phyloP scores from a whole-genome alignment of 2,329 filamentous ascomycete species.

The Fusarium torreyae region DNA sequence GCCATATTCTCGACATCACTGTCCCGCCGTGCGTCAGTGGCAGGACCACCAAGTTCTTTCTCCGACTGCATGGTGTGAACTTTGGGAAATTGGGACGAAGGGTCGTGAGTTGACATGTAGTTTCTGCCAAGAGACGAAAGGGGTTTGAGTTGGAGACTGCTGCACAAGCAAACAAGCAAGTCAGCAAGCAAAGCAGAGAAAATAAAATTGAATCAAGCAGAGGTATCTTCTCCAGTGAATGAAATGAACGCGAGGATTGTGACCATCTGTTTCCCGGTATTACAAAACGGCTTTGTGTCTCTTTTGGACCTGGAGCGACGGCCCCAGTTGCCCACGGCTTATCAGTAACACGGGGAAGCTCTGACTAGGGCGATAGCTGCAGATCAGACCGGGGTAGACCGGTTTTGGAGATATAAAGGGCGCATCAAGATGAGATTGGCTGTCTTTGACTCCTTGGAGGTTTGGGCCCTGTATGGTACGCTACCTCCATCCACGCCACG shows the following conservation, averaged over 20 bases:
- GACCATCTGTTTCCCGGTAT: conserved; percentile 1
- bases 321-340: conserved; percentile 7
- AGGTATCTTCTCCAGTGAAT: background rate
- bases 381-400: conserved; percentile 18
- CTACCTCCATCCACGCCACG: background rate
- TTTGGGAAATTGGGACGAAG: background rate
- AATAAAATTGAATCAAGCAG: background rate
- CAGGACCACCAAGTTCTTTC: background rate
- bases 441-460: background rate
- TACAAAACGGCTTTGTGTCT: conserved; percentile 6
- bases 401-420: background rate
- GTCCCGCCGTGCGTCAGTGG: background rate
- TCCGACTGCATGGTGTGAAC: background rate
- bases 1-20: conserved; percentile 17
- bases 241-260: background rate
- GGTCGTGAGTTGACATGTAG: background rate
- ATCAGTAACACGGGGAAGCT: conserved; percentile 10
- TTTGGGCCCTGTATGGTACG: background rate
- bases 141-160: background rate
- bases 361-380: conserved; percentile 6
- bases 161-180: background rate
- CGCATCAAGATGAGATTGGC: background rate
- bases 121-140: background rate
- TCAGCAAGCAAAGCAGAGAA: background rate
- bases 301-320: no score